Evolutionary conservation across 106 monocot genomes (phyloP), one percentile per base, ranked within the genome.

Genomic region (Dactylorhiza incarnata): DNA sequence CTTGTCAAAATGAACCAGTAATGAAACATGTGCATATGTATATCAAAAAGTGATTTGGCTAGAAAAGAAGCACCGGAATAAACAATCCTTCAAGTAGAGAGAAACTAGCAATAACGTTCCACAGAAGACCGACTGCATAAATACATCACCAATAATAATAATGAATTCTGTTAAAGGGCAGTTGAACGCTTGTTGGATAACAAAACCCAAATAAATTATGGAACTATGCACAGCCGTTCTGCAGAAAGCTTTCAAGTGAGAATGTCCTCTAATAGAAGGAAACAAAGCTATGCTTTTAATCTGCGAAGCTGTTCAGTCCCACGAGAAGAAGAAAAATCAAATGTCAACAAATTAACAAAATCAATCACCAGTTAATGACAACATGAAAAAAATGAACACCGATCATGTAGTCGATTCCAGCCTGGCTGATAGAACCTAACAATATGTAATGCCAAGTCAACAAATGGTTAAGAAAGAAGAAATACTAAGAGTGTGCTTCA

Each of bases 211-310:
- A 71, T 67, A 52, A 15, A 69, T 84, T 81, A 73, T 86, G 56
- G 54, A 81, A 74, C 22, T 74, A 83, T 80, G 73, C 81, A 81
- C 56, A 77, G 71, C 68, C 52, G 45, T 62, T 88, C 83, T 79
- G 88, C 81, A 84, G 79, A 71, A 85, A 89, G 78, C 77, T 86
- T 69, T 81, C 89, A 81, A 49, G 66, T 73, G 22, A 72, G 68
- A 24, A 86, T 49, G 61, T 76, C 78, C 73, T 80, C 10, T 26
- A 77, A 75, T 70, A 77, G 61, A 77, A 81, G 71, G 68, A 65
- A 65, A 65, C 11, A 65, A 65, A 65, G 29, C 49, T 45, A 81
- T 80, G 74, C 48, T 82, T 85, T 85, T 75, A 53, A 91, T 86
- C 82, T 84, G 85, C 82, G 61, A 73, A 74, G 77, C 49, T 73